phyloP scores from a whole-genome alignment of 2,329 filamentous ascomycete genomes.

The Onygena corvina region DNA sequence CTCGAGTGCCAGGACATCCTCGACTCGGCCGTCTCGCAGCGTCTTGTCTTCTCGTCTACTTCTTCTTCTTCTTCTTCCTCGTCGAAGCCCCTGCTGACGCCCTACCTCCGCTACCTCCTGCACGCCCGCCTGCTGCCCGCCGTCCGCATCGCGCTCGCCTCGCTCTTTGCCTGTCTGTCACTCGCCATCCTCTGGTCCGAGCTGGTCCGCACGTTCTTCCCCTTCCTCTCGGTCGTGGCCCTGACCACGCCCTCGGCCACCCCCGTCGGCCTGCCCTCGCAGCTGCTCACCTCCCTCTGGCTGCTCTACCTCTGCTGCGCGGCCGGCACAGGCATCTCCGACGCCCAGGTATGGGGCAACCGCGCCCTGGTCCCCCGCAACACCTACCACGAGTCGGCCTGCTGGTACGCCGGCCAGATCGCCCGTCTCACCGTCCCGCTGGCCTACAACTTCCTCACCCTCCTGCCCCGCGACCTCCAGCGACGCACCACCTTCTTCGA shows the following conservation, averaged over 20 bases:
- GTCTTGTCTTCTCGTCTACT: slow-evolving; percentile 58
- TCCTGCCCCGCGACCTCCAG: slow-evolving; percentile 62
- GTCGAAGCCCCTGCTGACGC: slow-evolving; percentile 45
- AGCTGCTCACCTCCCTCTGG: slow-evolving; percentile 75
- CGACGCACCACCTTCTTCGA: slow-evolving; percentile 69
- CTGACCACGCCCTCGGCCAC: slow-evolving; percentile 56
- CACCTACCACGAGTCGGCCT: slow-evolving; percentile 84
- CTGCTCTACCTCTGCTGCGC: slow-evolving; percentile 92
- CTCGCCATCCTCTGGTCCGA: slow-evolving; percentile 86
- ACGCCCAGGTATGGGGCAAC: slow-evolving; percentile 96
- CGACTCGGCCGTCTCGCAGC: slow-evolving; percentile 68
- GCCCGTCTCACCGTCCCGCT: slow-evolving; percentile 86
- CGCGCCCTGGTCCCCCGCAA: slow-evolving; percentile 79
- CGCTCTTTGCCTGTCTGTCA: slow-evolving; percentile 61
- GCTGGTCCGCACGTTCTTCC: slow-evolving; percentile 69
- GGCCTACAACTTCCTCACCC: slow-evolving; percentile 92
- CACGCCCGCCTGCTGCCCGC: slow-evolving; percentile 63
- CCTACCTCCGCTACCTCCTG: slow-evolving; percentile 67
- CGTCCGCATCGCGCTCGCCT: slow-evolving; percentile 52
- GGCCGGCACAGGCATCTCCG: slow-evolving; percentile 73
- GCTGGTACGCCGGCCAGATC: slow-evolving; percentile 90
- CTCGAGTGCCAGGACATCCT: slow-evolving; percentile 66
- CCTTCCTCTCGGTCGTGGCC: slow-evolving; percentile 59
- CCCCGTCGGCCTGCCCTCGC: slow-evolving; percentile 73
- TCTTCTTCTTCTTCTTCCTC: slow-evolving; percentile 45